phyloP scores from a whole-genome alignment of 169 alveolate species.

The Cyclospora cayetanensis region DNA sequence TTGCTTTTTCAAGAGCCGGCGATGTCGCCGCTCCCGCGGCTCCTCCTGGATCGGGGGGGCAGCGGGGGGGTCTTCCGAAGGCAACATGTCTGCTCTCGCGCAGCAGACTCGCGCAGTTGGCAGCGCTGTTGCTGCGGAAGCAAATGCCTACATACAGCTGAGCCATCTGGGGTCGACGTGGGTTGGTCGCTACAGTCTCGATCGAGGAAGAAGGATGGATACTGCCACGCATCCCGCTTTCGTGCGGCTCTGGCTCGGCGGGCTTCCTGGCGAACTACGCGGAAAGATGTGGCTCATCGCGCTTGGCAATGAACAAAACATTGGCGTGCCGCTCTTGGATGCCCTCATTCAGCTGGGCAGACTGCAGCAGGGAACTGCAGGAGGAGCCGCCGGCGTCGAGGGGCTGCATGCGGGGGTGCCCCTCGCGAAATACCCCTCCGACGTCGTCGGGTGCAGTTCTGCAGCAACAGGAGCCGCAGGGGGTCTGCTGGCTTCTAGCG shows the following conservation, averaged over 20 bases:
- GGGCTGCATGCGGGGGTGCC: neutral
- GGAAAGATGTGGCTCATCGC: slow-evolving; percentile 68
- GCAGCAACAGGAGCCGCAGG: neutral
- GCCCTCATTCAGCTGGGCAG: neutral
- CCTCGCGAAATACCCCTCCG: neutral
- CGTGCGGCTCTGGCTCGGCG: slow-evolving; percentile 53
- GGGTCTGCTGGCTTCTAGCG: neutral
- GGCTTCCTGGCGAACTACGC: slow-evolving; percentile 51
- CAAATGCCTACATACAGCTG: slow-evolving; percentile 29
- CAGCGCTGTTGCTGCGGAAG: neutral
- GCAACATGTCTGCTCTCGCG: neutral
- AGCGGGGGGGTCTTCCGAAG: neutral
- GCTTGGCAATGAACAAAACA: slow-evolving; percentile 61
- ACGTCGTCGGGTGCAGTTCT: neutral
- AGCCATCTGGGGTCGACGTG: slow-evolving; percentile 29
- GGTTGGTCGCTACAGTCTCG: slow-evolving; percentile 17
- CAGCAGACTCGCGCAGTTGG: slow-evolving; percentile 4
- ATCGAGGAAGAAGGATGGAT: slow-evolving; percentile 48
- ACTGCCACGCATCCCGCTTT: slow-evolving; percentile 42
- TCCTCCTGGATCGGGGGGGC: neutral
- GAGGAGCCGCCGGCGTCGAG: neutral
- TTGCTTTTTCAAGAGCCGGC: too few species aligned
- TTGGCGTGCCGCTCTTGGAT: neutral
- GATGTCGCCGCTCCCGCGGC: neutral
- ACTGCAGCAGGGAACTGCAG: neutral